phyloP scores from a whole-genome alignment of 345 rosid genomes.

The Melaleuca quinquenervia region DNA sequence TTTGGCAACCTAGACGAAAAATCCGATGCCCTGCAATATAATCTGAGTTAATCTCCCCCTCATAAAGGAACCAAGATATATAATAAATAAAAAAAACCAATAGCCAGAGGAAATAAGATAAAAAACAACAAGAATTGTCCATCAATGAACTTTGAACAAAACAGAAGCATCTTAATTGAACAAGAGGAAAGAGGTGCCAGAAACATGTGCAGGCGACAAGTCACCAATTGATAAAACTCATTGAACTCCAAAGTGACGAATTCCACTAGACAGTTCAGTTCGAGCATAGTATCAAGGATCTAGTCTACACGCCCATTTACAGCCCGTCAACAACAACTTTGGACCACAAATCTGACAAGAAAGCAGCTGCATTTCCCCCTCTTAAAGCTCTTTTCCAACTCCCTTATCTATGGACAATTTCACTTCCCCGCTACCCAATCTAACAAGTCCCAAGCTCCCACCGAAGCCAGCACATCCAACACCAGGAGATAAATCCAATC shows the following conservation, averaged over 20 bases:
- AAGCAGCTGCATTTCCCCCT: neutral
- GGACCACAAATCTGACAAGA: neutral
- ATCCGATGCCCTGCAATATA: neutral
- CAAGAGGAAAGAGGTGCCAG: neutral
- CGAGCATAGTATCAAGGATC: neutral
- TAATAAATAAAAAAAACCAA: neutral
- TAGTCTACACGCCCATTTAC: neutral
- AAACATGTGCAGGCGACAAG: neutral
- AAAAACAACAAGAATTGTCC: neutral
- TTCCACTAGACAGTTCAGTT: neutral
- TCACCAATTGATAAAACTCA: neutral
- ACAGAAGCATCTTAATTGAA: neutral
- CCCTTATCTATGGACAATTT: neutral
- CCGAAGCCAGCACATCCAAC: neutral
- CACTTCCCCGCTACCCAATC: neutral
- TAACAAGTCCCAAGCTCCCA: neutral
- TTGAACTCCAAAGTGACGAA: neutral
- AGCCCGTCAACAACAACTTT: neutral
- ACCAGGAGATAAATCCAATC: too few relatives aligned
- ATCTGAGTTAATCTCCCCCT: neutral
- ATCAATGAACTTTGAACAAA: neutral
- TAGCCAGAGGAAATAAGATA: neutral
- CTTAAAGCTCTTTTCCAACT: neutral
- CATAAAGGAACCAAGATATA: neutral
- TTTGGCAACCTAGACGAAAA: neutral